Evolutionary conservation across 306 rosid genomes (phyloP), one percentile per base, ranked within the genome.

Genomic region (Datisca glomerata): DNA sequence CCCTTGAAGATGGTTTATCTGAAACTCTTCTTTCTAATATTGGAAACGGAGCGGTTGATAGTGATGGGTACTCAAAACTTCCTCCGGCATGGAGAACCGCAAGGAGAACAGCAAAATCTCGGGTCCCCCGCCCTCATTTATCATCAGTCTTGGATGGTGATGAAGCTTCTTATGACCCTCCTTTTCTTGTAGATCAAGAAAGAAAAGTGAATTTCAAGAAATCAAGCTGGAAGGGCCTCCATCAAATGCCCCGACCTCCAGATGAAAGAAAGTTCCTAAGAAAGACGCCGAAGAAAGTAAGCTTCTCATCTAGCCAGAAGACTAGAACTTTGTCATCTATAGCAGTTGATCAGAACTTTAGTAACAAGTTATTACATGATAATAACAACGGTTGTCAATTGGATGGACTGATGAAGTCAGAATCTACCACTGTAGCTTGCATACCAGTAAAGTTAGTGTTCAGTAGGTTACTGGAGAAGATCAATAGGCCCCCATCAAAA

Each of bases 381-480:
- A 72, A 59, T 55, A 66, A 63, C 53, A 55, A 61, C 49, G 55
- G 64, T 70, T 45, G 57, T 67, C 80, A 51, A 53, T 59, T 72
- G 61, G 73, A 77, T 51, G 74, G 85, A 61, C 49, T 61, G 79
- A 67, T 63, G 41, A 89, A 84, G 55, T 84, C 91, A 24, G 92
- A 67, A 60, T 73, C 76, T 61, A 57, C 84, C 7, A 84, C 95
- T 16, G 93, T 84, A 35, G 91, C 95, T n/a, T 89, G 95, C 84
- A 89, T 89, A 72, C 98, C 98, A 13, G 95, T 89, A 42, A 77
- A 84, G 49, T 65, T 89, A 69, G 93, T 70, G 29, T 89, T 77
- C 72, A 80, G 98, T 78, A 83, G 98, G 72, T 80, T 89, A 73
- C 85, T 89, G 35, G 98, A 84, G 93, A 89, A 84, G 81, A 89